Evolutionary conservation across 495 filamentous ascomycete species (phyloP), one percentile per base, ranked within the genome.

Genomic region (Trichocladium uniseriatum): DNA sequence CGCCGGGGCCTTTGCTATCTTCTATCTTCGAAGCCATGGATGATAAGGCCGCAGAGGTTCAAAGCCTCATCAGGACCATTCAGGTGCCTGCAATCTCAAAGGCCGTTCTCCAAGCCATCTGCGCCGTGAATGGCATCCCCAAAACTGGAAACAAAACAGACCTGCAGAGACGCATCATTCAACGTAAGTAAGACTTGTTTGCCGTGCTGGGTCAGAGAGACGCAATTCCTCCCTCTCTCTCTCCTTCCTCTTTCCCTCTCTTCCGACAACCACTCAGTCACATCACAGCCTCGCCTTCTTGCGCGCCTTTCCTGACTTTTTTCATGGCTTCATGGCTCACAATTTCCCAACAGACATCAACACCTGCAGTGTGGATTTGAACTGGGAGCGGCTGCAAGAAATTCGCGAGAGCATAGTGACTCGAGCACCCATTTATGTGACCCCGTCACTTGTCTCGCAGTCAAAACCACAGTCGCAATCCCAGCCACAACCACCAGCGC

Each of bases 101-200:
- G 63, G 74, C 73, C 24, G 76, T 84, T 43, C 77, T 98, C 34
- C 86, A 88, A 51, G 63, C 69, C 14, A 83, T 96, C 54, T 79
- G 89, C 56, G 78, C 76, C 35, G 68, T 69, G 47, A 83, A 91
- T 62, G 75, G 79, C 22, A 73, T 91, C 15, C 70, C 74, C 29
- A 81, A 86, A 34, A 84, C 79, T 22, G 92, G 92, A 8, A 79
- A 87, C 51, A 98, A 98, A 69, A 73, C 79, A 22, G 74, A 82
- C 16, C 68, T 97, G 36, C 89, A 94, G 63, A 64, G 67, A 21
- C 82, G 90, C 51, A 82, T 96, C 40, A 79, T 82, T 51, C 61
- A 77, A 22, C 78, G 92, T 96, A 31, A 54, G 58, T 56, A 28
- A 31, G 16, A 27, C 40, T 35, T 51, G 44, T 45, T 51, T 29